A percentile compares a stretch with the other conserved stretches of the same genome.
Conservation (phyloP, 83 land plant genomes). For the Thuja plicata region DNA sequence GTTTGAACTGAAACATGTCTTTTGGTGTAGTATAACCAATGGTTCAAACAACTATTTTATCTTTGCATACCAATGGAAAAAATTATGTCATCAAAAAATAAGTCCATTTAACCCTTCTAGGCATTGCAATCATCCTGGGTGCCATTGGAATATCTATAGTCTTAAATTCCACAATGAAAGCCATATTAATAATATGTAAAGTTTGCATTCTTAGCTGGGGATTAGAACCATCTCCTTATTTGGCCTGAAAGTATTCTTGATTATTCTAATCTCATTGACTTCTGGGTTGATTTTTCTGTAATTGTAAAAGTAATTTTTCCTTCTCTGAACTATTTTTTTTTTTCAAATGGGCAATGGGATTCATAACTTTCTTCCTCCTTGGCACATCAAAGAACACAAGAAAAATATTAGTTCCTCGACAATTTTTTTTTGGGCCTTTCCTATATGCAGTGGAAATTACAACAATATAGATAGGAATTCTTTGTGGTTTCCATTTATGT, state of each 20-base stretch:
- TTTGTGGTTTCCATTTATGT: no score
- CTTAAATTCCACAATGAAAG: constrained; percentile 19
- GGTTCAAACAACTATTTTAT: no score
- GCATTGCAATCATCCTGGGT: constrained; percentile 17
- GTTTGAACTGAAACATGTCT: no score
- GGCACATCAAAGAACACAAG: constrained; percentile 20
- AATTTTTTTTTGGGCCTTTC: constrained; percentile 33
- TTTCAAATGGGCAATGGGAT: constrained; percentile 33
- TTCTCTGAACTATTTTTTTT: no score
- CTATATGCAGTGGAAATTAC: constrained; percentile 33
- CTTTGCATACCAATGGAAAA: no score
- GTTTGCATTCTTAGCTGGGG: constrained; percentile 24
- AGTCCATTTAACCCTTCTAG: background rate
- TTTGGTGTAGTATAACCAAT: no score
- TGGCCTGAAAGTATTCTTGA: constrained; percentile 1
- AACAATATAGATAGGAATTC: constrained; percentile 34
- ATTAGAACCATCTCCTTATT: constrained; percentile 10
- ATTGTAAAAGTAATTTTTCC: no score
- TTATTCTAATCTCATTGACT: background rate
- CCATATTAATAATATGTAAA: constrained; percentile 3
- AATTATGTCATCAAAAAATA: no score
- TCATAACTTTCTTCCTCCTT: constrained; percentile 36
- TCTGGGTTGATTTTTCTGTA: no score
- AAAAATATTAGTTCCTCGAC: constrained; percentile 37
- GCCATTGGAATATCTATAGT: constrained; percentile 16